Percentiles rank a stretch among this genome's conserved stretches.
Evolutionary conservation across 257 asterid species (phyloP).

Genomic region (Fraxinus pennsylvanica): DNA sequence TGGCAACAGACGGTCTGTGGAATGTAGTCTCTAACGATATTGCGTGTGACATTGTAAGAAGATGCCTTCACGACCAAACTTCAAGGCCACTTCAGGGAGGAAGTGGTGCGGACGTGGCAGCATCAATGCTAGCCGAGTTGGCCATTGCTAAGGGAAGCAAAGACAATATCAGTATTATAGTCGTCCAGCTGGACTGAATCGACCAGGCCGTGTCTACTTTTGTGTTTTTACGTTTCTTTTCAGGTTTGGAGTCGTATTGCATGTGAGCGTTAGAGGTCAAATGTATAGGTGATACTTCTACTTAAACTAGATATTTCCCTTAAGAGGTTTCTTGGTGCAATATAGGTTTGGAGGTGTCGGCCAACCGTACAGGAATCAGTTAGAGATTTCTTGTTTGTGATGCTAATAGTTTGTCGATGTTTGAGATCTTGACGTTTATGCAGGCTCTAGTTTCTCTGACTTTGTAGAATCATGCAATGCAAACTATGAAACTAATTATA

Average conservation of each 20-base stretch:
- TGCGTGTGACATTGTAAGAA: slow-evolving; percentile 43
- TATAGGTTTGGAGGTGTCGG: not conserved
- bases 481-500: not conserved
- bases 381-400: not conserved
- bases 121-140: slow-evolving; percentile 44
- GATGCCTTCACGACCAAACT: slow-evolving; percentile 29
- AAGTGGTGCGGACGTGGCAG: slow-evolving; percentile 37
- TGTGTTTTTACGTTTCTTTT: not conserved
- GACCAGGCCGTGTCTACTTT: not conserved
- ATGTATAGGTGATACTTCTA: not conserved
- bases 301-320: not conserved
- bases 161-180: slow-evolving; percentile 56
- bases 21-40: slow-evolving; percentile 52
- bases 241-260: not conserved
- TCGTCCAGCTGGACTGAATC: slow-evolving; percentile 44
- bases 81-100: slow-evolving; percentile 1
- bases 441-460: not conserved
- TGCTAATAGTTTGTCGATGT: not conserved
- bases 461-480: not conserved
- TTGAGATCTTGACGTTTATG: not conserved
- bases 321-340: not conserved
- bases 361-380: not conserved
- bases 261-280: not conserved
- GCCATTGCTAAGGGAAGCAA: slow-evolving; percentile 65
- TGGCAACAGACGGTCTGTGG: slow-evolving; percentile 69